Evolutionary conservation across 108 stramenopile genomes (phyloP).

Genomic region (Ochromonas danica): DNA sequence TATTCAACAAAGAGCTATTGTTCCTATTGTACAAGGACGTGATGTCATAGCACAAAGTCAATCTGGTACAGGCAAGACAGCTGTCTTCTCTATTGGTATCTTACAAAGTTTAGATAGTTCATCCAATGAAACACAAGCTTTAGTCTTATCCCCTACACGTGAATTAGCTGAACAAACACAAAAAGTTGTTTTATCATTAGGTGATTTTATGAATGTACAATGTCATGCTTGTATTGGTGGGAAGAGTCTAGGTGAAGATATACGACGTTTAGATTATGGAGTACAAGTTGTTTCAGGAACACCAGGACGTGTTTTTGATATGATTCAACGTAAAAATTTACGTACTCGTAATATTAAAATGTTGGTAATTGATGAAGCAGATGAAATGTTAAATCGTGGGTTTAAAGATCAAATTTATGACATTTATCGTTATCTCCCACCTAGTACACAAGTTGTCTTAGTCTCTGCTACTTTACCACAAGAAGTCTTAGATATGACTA

Average conservation of each 20-base stretch:
- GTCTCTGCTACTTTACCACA: constrained; percentile 90
- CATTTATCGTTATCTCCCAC: constrained; percentile 91
- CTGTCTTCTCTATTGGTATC: constrained; percentile 90
- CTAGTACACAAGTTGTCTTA: constrained; percentile 85
- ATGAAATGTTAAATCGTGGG: constrained; percentile 93
- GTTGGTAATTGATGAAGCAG: constrained; percentile 97
- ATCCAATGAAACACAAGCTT: constrained; percentile 74
- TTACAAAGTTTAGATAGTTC: constrained; percentile 80
- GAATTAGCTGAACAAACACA: constrained; percentile 97
- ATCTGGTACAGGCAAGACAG: constrained; percentile 96
- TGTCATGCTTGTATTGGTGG: constrained; percentile 97
- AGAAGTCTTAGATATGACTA: constrained; percentile 92
- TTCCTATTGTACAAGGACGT: constrained; percentile 87
- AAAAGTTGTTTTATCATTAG: constrained; percentile 79
- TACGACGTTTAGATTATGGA: constrained; percentile 79
- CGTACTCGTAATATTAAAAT: constrained; percentile 72
- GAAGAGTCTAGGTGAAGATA: constrained; percentile 85
- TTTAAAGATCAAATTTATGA: constrained; percentile 99
- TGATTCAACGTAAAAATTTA: constrained; percentile 86
- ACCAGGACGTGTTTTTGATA: constrained; percentile 95
- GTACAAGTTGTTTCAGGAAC: constrained; percentile 94
- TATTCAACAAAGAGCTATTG: constrained; percentile 98
- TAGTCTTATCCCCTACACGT: constrained; percentile 91
- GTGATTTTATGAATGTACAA: constrained; percentile 93
- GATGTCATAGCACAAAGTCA: constrained; percentile 99